These are phyloP conservation scores for Cystobasidium tubakii DNA, from an alignment of 768 basidiomycete genomes.

Conservation along the genomic window DNA sequence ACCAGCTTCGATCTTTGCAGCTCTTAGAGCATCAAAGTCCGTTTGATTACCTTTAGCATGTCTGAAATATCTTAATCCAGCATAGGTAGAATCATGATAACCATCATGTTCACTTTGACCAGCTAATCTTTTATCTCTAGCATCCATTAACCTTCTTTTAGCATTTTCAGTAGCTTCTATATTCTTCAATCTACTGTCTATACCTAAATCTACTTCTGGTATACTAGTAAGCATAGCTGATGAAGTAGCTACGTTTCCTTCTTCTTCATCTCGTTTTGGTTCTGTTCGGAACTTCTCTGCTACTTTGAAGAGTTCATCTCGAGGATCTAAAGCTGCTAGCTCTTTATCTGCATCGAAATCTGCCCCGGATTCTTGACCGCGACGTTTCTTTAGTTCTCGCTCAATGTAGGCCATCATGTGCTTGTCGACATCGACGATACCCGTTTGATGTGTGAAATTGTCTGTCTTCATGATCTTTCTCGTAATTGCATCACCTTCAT, in stretches of 20 bases:
- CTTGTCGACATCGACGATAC: conserved; percentile 91
- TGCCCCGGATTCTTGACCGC: conserved; percentile 54
- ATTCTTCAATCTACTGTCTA: conserved; percentile 87
- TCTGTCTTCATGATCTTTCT: conserved; percentile 52
- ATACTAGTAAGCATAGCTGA: conserved; percentile 95
- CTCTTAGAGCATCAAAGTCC: conserved; percentile 25
- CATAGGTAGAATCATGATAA: conserved; percentile 48
- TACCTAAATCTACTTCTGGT: conserved; percentile 94
- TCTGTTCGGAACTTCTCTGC: conserved; percentile 55
- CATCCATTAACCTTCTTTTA: conserved; percentile 75
- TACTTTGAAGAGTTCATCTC: conserved; percentile 70
- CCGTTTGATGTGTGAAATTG: conserved; percentile 97
- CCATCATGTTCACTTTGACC: conserved; percentile 50
- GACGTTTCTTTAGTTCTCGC: conserved; percentile 73
- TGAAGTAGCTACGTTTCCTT: conserved; percentile 88
- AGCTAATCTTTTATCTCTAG: conserved; percentile 52
- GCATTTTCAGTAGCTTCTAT: conserved; percentile 98
- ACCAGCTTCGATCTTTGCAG: conserved; percentile 36
- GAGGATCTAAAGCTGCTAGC: conserved; percentile 56
- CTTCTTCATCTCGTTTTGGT: conserved; percentile 56
- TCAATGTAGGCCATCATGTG: conserved; percentile 99
- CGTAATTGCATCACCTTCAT: conserved; percentile 38
- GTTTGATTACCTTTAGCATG: conserved; percentile 2
- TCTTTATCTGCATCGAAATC: conserved; percentile 47
- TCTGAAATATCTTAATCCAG: conserved; percentile 33